phyloP scores from a whole-genome alignment of 192 early-diverging fungal genomes.

The Coemansia sp. region DNA sequence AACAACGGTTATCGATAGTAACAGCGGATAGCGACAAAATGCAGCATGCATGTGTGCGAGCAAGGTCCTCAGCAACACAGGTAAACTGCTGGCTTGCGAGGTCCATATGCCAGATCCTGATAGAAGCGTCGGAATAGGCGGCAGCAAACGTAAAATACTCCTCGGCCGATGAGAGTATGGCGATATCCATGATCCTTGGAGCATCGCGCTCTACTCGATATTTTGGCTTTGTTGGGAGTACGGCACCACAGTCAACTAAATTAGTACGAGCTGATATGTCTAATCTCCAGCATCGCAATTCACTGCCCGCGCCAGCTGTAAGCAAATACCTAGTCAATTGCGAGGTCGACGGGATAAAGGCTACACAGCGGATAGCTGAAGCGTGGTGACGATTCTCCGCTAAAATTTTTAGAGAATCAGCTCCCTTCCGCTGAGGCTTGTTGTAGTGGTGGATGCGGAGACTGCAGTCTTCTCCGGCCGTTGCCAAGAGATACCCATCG shows the following conservation, averaged over 20 bases:
- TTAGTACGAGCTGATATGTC: slow-evolving; percentile 8
- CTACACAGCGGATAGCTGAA: slow-evolving; percentile 34
- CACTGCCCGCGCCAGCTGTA: slow-evolving; percentile 67
- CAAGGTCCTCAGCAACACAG: slow-evolving; percentile 21
- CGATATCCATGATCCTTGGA: slow-evolving; percentile 74
- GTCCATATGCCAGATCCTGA: slow-evolving; percentile 50
- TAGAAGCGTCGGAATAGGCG: slow-evolving; percentile 73
- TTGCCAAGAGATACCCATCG: slow-evolving; percentile 9
- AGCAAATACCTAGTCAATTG: slow-evolving; percentile 52
- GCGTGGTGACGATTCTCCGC: slow-evolving; percentile 16
- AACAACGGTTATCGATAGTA: not conserved
- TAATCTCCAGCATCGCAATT: slow-evolving; percentile 64
- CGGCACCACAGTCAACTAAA: slow-evolving; percentile 17
- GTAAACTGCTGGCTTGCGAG: not conserved
- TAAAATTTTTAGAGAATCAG: not conserved
- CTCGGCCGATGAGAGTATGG: slow-evolving; percentile 30
- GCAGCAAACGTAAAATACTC: slow-evolving; percentile 64
- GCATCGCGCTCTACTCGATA: not conserved
- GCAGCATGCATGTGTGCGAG: slow-evolving; percentile 19
- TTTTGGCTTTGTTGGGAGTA: not conserved
- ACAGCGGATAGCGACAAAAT: slow-evolving; percentile 27
- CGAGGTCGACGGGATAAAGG: slow-evolving; percentile 12
- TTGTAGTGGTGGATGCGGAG: slow-evolving; percentile 14
- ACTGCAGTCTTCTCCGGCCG: slow-evolving; percentile 29
- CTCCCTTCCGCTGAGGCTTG: not conserved